Conservation (phyloP, 257 asterid species). For the Solanum sitiens region DNA sequence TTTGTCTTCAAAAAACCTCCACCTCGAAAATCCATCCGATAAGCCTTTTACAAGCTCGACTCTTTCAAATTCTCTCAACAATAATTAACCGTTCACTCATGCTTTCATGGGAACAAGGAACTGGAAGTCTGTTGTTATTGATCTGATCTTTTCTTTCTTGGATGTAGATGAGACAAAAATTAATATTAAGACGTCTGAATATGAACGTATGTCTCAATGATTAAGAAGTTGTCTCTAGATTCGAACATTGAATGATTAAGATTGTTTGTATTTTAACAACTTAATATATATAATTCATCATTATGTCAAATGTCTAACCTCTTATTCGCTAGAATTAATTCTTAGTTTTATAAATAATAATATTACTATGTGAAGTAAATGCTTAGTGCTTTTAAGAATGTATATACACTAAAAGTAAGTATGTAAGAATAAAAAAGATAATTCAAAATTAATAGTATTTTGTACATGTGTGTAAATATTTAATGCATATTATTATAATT, state of each 20-base stretch:
- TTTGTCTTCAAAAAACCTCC: too few species aligned
- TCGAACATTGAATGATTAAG: not conserved
- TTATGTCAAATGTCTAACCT: not conserved
- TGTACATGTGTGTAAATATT: not conserved
- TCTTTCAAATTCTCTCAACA: not conserved
- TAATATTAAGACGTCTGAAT: not conserved
- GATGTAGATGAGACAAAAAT: not conserved
- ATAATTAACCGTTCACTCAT: not conserved
- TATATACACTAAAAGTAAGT: not conserved
- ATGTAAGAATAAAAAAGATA: not conserved
- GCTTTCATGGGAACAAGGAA: not conserved
- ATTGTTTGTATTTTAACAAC: not conserved
- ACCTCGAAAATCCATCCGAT: not conserved
- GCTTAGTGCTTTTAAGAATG: not conserved
- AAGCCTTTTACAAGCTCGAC: not conserved
- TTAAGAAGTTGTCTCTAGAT: too few species aligned
- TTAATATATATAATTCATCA: not conserved
- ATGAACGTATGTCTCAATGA: not conserved
- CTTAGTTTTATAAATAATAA: not conserved
- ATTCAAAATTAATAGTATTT: not conserved
- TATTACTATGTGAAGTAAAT: not conserved
- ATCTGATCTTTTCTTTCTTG: not conserved
- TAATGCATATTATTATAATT: too few species aligned
- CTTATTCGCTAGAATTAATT: not conserved
- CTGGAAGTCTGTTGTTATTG: not conserved